Evolutionary conservation across 192 early-diverging fungal genomes (phyloP), one percentile per base, ranked within the genome.

Genomic region (Phlyctochytrium planicorne): DNA sequence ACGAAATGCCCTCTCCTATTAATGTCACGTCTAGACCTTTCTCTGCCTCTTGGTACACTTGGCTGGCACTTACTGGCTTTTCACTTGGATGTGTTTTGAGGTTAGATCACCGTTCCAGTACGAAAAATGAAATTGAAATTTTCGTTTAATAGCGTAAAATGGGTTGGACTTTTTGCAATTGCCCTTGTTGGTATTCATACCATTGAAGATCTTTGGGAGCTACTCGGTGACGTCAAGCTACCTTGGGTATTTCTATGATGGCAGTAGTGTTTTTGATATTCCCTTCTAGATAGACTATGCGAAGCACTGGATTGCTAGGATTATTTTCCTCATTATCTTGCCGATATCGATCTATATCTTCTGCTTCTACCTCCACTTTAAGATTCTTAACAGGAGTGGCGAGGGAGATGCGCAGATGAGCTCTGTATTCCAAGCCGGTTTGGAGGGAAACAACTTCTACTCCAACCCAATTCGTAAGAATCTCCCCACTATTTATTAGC

Each of bases 131-230:
- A 59, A 0, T 14, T 32, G 53, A 34, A 34, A 52, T 29, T 65
- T 55, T 69, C 2, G 62, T 34, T 30, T 74, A 17, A 75, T 3
- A 91, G 89, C 77, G 86, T 94, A 31, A 99, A 99, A 78, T 99
- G 96, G 97, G 93, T 99, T 32, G 97, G 97, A 0, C 72, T 97
- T 25, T 93, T 99, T 77, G 86, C 88, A 31, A 90, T 94, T 12
- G 95, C 92, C 2, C 74, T 96, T 4, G 91, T 97, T 62, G 96
- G 95, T 2, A 53, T 97, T 72, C 91, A 93, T 71, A 98, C 97
- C 0, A 72, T 97, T n/a, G 87, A 93, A 59, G 94, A 97, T 61
- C 83, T 98, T 3, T 98, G 95, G 88, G 88, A 93, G 34, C 79
- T 92, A 59, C 82, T 95, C 63, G 95, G 91, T 0, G 88, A 91